phyloP scores from a whole-genome alignment of 108 stramenopile genomes.

The Craspedostauros australis region DNA sequence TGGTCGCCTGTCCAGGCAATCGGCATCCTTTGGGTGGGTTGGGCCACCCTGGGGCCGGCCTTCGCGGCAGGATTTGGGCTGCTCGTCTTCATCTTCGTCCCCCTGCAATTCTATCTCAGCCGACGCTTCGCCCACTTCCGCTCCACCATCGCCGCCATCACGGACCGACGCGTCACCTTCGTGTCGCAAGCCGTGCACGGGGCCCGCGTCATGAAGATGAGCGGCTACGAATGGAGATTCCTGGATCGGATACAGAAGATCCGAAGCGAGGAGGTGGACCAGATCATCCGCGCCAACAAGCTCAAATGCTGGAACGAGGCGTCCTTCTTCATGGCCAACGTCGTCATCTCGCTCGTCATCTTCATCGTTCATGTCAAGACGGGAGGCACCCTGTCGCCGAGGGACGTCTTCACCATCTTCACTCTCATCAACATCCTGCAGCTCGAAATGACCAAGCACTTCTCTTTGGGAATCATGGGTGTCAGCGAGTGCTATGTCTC shows the following conservation, averaged over 20 bases:
- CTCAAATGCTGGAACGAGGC: slow-evolving; percentile 75
- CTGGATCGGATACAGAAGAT: slow-evolving; percentile 51
- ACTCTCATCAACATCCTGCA: slow-evolving; percentile 73
- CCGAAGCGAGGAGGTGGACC: slow-evolving; percentile 50
- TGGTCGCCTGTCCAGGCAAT: slow-evolving; percentile 75
- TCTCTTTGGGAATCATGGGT: slow-evolving; percentile 79
- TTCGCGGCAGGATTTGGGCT: slow-evolving; percentile 80
- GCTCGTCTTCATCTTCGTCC: slow-evolving; percentile 67
- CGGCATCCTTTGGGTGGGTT: slow-evolving; percentile 65
- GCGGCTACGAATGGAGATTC: slow-evolving; percentile 68
- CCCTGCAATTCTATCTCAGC: slow-evolving; percentile 61
- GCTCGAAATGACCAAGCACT: slow-evolving; percentile 72
- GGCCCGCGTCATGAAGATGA: slow-evolving; percentile 77
- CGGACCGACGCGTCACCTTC: slow-evolving; percentile 74
- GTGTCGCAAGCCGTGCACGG: slow-evolving; percentile 82
- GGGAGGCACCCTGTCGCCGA: slow-evolving; percentile 43
- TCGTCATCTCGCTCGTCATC: slow-evolving; percentile 46
- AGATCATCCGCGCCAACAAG: slow-evolving; percentile 54
- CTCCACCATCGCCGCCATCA: slow-evolving; percentile 62
- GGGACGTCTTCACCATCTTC: slow-evolving; percentile 55
- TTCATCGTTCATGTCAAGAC: slow-evolving; percentile 41
- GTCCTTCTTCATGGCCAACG: slow-evolving; percentile 49
- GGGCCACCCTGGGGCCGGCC: slow-evolving; percentile 50
- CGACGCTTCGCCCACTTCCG: slow-evolving; percentile 61
- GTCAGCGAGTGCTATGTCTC: slow-evolving; percentile 63